These are phyloP conservation scores for Musa beccarii DNA, from an alignment of 176 grass and related monocot species.

Conservation along the genomic window DNA sequence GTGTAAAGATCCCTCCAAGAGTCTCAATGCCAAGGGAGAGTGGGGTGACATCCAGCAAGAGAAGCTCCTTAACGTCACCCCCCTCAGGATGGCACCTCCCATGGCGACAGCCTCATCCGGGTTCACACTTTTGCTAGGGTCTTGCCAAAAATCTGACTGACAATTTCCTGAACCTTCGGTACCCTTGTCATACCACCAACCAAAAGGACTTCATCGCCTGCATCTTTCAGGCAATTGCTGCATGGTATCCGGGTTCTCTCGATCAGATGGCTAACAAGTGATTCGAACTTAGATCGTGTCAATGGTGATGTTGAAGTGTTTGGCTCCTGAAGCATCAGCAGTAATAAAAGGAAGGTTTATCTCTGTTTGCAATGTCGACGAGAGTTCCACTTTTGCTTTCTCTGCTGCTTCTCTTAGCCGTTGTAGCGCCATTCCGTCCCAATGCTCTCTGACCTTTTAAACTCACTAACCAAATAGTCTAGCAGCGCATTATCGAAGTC, in stretches of 20 bases:
- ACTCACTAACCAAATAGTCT: constrained; percentile 70
- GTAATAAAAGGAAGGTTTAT: constrained; percentile 90
- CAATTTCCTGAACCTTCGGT: constrained; percentile 78
- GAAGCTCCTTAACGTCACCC: constrained; percentile 92
- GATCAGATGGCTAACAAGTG: constrained; percentile 53
- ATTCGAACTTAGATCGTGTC: constrained; percentile 82
- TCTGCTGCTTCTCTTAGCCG: constrained; percentile 96
- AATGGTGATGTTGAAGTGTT: constrained; percentile 88
- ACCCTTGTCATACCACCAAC: constrained; percentile 96
- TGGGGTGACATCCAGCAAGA: constrained; percentile 83
- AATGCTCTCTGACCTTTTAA: constrained; percentile 73
- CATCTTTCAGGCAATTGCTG: constrained; percentile 79
- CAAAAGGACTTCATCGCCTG: constrained; percentile 73
- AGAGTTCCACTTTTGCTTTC: constrained; percentile 88
- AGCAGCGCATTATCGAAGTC: constrained; percentile 77
- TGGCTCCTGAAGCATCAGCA: constrained; percentile 69
- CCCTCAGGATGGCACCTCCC: constrained; percentile 68
- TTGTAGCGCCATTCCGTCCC: constrained; percentile 67
- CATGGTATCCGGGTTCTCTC: constrained; percentile 78
- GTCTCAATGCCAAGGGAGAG: constrained; percentile 90
- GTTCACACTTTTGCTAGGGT: constrained; percentile 76
- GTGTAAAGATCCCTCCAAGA: constrained; percentile 91
- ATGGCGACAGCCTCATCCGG: constrained; percentile 92
- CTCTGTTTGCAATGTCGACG: constrained; percentile 77
- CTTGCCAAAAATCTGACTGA: constrained; percentile 78